Conservation (phyloP, 306 rosid species). For the Malus asiatica region DNA sequence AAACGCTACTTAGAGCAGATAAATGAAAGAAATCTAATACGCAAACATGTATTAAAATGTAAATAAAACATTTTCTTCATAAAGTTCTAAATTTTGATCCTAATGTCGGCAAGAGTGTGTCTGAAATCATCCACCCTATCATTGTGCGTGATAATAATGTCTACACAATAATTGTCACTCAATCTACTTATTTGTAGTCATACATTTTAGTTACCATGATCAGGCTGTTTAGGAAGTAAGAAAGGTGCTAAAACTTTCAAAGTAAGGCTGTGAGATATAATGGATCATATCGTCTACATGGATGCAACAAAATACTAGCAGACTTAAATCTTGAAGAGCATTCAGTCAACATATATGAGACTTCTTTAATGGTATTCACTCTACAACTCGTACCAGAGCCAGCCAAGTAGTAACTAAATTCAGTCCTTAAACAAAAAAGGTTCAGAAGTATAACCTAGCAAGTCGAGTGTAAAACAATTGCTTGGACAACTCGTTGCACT, state of each 20-base stretch:
- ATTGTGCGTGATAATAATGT: not conserved
- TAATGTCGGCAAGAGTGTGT: not conserved
- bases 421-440: constrained; percentile 1
- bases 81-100: not conserved
- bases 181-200: not conserved
- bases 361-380: not conserved
- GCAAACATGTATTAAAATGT: not conserved
- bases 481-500: constrained; percentile 67
- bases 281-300: not conserved
- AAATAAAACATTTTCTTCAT: not conserved
- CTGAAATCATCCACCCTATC: not conserved
- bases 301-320: not conserved
- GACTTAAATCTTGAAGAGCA: not conserved
- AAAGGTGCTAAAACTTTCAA: not conserved
- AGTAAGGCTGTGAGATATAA: not conserved
- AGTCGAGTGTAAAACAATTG: constrained; percentile 86
- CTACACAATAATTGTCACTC: not conserved
- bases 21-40: not conserved
- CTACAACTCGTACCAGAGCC: not conserved
- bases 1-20: not conserved
- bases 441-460: constrained; percentile 58
- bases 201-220: not conserved
- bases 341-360: not conserved
- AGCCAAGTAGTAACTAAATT: not conserved
- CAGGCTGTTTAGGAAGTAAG: not conserved